Base-by-base conservation (phyloP, 345 rosid genomes). In the Nasturtium officinale region DNA sequence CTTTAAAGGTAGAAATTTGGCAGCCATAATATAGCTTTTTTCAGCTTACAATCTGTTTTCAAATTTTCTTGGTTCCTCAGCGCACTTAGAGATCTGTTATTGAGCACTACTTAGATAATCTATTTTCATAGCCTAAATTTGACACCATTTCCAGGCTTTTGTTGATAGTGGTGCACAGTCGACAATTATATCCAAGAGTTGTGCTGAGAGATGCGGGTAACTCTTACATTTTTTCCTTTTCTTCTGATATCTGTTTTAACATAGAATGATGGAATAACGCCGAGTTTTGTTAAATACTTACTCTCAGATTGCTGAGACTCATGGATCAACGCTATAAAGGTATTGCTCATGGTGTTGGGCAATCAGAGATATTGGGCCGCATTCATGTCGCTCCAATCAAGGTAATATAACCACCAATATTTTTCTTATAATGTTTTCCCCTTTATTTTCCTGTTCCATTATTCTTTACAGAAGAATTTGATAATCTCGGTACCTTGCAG, bases 131-230 rank as follows among this genome's bases (percentile, higher is more conserved):
- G 32, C 20, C 26, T 23, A 23, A 65, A 42, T 51, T 23, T 52
- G 43, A 30, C 23, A 16, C 43, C 52, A 65, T 71, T 77, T 72
- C 73, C 85, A 95, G 99, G 99, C 98, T 64, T 95, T 95, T 54
- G 96, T 95, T 80, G 98, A 95, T 81, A 91, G 98, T 76, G 97
- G 99, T 75, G 99, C 99, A 42, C 96, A 95, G 78, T 91, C 99
- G 2, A 95, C 99, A 42, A 95, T 95, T 71, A 95, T 95, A 79
- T 95, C 99, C 76, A 91, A 90, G 87, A 90, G 86, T 78, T 95
- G 99, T 84, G 99, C 98, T 17, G 97, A 95, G 83, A 89, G 85
- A 65, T 90, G 89, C 64, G 96, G 97, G 99, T 95, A 83, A 76
- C 84, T 83, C 16, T 66, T 67, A 10, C 63, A 21, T 47, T 13